Conservation (phyloP, 148 eudicot species). For the Vaccinium darrowii region DNA sequence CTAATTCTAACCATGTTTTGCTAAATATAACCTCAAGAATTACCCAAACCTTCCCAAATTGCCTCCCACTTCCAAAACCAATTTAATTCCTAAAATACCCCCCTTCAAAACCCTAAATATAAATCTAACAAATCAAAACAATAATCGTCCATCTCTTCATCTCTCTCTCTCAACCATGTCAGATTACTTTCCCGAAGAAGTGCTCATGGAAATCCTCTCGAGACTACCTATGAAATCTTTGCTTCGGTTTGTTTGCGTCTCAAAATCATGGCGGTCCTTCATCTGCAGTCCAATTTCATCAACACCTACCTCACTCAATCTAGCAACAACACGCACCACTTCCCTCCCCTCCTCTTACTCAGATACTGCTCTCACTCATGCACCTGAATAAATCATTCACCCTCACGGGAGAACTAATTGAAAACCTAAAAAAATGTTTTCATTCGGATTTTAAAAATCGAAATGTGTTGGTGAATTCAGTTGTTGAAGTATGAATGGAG, state of each 20-base stretch:
- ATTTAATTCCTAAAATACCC: too few species aligned
- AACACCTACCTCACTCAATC: conserved; percentile 16
- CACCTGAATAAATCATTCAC: not conserved
- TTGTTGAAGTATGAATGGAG: too few species aligned
- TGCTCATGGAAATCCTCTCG: conserved; percentile 24
- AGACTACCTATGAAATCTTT: conserved; percentile 31
- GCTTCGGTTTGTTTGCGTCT: conserved; percentile 28
- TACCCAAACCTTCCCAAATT: too few species aligned
- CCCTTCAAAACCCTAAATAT: too few species aligned
- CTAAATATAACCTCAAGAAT: too few species aligned
- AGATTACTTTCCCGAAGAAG: conserved; percentile 19
- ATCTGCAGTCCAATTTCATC: conserved; percentile 30
- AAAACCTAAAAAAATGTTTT: too few species aligned
- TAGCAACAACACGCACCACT: not conserved
- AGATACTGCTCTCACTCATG: not conserved
- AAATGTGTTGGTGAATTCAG: too few species aligned
- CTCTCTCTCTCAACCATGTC: not conserved
- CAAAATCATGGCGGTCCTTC: conserved; percentile 28
- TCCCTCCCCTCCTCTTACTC: conserved; percentile 18
- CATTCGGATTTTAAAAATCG: too few species aligned
- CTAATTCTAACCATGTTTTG: too few species aligned
- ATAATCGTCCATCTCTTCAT: not conserved
- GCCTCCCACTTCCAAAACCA: too few species aligned
- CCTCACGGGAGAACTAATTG: not conserved
- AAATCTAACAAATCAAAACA: too few species aligned